Base-by-base conservation (phyloP, 768 basidiomycete species). In the Crucibulum laeve region DNA sequence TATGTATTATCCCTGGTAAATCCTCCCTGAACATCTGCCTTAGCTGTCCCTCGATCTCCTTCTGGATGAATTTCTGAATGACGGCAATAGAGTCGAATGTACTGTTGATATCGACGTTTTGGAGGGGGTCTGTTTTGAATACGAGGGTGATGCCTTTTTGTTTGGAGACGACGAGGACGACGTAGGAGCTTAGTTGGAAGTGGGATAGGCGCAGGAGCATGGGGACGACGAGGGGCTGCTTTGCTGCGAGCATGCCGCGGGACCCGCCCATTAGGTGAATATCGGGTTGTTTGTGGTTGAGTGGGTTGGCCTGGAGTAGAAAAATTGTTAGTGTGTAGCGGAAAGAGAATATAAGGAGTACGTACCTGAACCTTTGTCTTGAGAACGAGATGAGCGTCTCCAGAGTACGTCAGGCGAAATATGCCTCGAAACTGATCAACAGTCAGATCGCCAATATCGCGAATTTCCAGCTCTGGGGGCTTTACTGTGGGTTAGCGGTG, bases 11-110 rank as follows among this genome's bases (percentile, higher is more conserved):
- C 4, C 91, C 86, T 1, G 96, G 96, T 3, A 99, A 66, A 61
- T 98, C 96, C 61, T 96, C 93, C 47, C 93, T 76, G 63, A 98
- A 99, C 92, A 98, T 95, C 63, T 98, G 96, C 32, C 96, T 77
- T 23, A 99, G 71, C 62, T 97, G 95, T 0, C 85, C 91, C 62
- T 99, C 96, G 43, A 99, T 98, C 68, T 98, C 95, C 45, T 84
- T 80, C 62, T 98, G 96, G 47, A 99, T 92, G 63, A 94, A 98
- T 44, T 92, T 93, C 60, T 97, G 90, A 40, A 99, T 96, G 51
- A 97, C 94, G 36, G 90, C 91, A 50, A 99, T 95, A 3, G 91
- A 92, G 64, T 99, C 96, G 56, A 99, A 99, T 2, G 94, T 97
- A 62, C 87, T 89, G 64, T 88, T 93, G 60, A 99, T 98, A 58